Percentiles rank a stretch among this genome's conserved stretches.
These are phyloP conservation scores for Oehlia diaphana DNA, from an alignment of 192 early-diverging fungal genomes.

Conservation along the genomic window DNA sequence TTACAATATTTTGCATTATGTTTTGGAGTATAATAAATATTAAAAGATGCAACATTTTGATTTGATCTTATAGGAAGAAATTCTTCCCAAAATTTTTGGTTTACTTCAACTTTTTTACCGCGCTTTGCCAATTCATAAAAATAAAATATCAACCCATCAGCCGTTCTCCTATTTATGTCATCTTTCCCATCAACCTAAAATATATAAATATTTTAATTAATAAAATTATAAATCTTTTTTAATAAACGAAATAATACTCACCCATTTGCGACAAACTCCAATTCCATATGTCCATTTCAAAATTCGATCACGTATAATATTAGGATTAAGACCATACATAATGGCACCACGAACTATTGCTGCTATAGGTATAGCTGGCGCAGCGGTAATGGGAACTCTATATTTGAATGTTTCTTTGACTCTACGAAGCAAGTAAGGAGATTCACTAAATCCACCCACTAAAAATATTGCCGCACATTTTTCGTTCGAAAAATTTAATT, in stretches of 20 bases:
- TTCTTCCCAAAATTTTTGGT: not conserved
- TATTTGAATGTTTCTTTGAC: slow-evolving; percentile 47
- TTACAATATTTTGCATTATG: slow-evolving; percentile 5
- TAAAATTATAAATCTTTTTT: not conserved
- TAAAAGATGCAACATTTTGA: not conserved
- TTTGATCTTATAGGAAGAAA: not conserved
- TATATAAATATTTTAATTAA: not conserved
- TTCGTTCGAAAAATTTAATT: slow-evolving; percentile 41
- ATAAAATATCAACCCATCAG: not conserved
- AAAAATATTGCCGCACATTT: slow-evolving; percentile 51
- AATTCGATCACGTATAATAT: not conserved
- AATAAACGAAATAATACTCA: not conserved
- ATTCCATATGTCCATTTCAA: slow-evolving; percentile 22
- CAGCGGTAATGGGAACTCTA: slow-evolving; percentile 47
- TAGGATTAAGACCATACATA: slow-evolving; percentile 37
- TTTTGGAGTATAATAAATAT: not conserved
- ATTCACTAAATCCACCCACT: slow-evolving; percentile 59
- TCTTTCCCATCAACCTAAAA: not conserved
- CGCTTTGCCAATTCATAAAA: slow-evolving; percentile 21
- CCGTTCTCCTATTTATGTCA: not conserved
- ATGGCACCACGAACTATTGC: slow-evolving; percentile 57
- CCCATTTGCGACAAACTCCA: slow-evolving; percentile 6
- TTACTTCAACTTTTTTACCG: not conserved
- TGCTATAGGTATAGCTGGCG: slow-evolving; percentile 52
- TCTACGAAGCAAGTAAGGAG: slow-evolving; percentile 50